phyloP scores from a whole-genome alignment of 129 eudicot genomes.

The Glebionis coronaria region DNA sequence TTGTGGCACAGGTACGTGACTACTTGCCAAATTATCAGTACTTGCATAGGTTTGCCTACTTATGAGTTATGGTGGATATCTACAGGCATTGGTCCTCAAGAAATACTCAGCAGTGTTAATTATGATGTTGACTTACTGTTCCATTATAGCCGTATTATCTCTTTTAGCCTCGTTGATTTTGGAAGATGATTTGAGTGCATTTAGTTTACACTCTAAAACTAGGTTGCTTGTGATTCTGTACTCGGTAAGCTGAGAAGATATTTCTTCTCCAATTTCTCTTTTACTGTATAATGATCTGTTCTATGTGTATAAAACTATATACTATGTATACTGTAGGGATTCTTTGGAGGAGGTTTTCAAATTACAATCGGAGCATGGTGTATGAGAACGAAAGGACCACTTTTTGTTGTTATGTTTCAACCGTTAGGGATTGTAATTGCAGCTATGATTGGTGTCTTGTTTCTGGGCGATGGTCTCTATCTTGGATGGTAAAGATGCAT shows the following conservation, averaged over 20 bases:
- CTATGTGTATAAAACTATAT: neutral
- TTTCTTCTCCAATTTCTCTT: neutral
- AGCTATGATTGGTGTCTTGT: slow-evolving; percentile 34
- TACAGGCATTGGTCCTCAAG: slow-evolving; percentile 27
- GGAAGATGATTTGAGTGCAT: slow-evolving; percentile 16
- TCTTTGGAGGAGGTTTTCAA: slow-evolving; percentile 52
- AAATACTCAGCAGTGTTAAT: slow-evolving; percentile 24
- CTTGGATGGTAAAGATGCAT: slow-evolving; percentile 51
- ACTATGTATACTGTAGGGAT: slow-evolving; percentile 47
- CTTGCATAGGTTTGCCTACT: neutral
- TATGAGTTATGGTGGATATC: neutral
- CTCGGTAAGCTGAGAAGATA: slow-evolving; percentile 13
- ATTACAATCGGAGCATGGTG: slow-evolving; percentile 48
- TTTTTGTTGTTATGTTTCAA: slow-evolving; percentile 55
- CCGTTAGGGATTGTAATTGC: slow-evolving; percentile 63
- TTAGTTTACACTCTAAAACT: slow-evolving; percentile 18
- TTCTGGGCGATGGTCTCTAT: slow-evolving; percentile 46
- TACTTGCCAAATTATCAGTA: neutral
- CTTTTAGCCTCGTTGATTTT: slow-evolving; percentile 23
- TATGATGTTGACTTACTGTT: slow-evolving; percentile 22
- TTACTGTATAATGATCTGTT: neutral
- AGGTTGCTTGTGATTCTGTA: slow-evolving; percentile 19
- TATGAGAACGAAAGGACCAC: slow-evolving; percentile 53
- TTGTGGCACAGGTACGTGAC: slow-evolving; percentile 34
- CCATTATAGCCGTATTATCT: slow-evolving; percentile 16